Conservation (phyloP, 2,329 filamentous ascomycete species). For the Fusarium bulbicola region DNA sequence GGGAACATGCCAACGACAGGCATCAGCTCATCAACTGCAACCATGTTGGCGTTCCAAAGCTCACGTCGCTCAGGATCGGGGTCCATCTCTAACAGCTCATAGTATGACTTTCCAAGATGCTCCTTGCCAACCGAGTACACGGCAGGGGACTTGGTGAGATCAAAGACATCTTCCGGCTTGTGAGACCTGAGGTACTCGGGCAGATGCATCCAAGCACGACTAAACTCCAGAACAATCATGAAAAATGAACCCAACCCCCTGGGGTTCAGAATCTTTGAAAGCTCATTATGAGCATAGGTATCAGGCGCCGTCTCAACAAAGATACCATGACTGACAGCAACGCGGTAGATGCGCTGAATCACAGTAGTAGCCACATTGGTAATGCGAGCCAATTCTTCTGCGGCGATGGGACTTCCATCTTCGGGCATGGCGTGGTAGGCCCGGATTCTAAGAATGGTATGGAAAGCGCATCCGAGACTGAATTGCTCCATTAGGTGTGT, state of each 20-base stretch:
- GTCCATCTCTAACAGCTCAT: conserved; percentile 45
- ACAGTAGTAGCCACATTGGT: conserved; percentile 45
- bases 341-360: conserved; percentile 45
- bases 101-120: conserved; percentile 47
- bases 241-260: conserved; percentile 45
- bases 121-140: conserved; percentile 46
- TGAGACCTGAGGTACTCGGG: conserved; percentile 47
- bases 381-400: conserved; percentile 31
- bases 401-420: conserved; percentile 35
- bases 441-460: conserved; percentile 41
- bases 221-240: conserved; percentile 46
- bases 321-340: conserved; percentile 44
- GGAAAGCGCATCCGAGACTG: conserved; percentile 37
- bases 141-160: conserved; percentile 46
- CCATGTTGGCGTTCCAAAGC: conserved; percentile 48
- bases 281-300: conserved; percentile 46
- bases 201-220: conserved; percentile 37
- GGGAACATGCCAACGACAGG: conserved; percentile 50
- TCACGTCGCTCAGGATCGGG: conserved; percentile 42
- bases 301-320: conserved; percentile 43
- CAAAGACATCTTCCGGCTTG: conserved; percentile 44
- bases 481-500: conserved; percentile 38
- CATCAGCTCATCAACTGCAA: conserved; percentile 45
- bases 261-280: conserved; percentile 43
- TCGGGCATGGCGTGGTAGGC: conserved; percentile 42